These are phyloP conservation scores for Venturiaceae sp. DNA, from an alignment of 2,329 filamentous ascomycete genomes.

Conservation along the genomic window DNA sequence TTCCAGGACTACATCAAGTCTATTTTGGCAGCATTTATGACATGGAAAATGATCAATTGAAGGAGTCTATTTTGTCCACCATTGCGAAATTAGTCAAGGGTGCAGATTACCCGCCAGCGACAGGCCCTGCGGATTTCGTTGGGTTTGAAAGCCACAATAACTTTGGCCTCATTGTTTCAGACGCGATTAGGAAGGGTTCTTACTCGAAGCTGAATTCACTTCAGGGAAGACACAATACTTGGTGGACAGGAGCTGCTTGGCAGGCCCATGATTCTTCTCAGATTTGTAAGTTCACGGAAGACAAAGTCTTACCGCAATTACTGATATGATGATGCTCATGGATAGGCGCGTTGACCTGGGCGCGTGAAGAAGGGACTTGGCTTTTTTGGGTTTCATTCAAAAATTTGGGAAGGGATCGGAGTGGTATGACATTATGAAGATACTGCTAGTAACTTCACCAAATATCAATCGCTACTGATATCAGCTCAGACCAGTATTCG, in stretches of 20 bases:
- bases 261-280: slow-evolving; percentile 19
- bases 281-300: slow-evolving; percentile 22
- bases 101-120: not conserved
- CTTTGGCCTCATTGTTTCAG: not conserved
- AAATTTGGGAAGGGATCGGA: no score
- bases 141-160: not conserved
- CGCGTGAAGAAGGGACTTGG: no score
- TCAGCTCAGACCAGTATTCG: no score
- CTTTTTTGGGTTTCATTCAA: no score
- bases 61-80: slow-evolving; percentile 13
- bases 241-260: slow-evolving; percentile 19
- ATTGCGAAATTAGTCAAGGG: slow-evolving; percentile 10
- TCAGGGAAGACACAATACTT: slow-evolving; percentile 18
- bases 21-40: slow-evolving; percentile 12
- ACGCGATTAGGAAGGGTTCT: slow-evolving; percentile 13
- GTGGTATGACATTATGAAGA: no score
- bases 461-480: no score
- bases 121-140: not conserved
- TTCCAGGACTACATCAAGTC: slow-evolving; percentile 11
- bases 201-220: slow-evolving; percentile 16
- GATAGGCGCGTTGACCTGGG: no score
- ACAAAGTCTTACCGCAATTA: not conserved
- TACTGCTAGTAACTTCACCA: no score
- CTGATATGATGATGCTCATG: no score
- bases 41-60: slow-evolving; percentile 11